Evolutionary conservation across 2,329 filamentous ascomycete species (phyloP).

Genomic region (Colletotrichum navitas): DNA sequence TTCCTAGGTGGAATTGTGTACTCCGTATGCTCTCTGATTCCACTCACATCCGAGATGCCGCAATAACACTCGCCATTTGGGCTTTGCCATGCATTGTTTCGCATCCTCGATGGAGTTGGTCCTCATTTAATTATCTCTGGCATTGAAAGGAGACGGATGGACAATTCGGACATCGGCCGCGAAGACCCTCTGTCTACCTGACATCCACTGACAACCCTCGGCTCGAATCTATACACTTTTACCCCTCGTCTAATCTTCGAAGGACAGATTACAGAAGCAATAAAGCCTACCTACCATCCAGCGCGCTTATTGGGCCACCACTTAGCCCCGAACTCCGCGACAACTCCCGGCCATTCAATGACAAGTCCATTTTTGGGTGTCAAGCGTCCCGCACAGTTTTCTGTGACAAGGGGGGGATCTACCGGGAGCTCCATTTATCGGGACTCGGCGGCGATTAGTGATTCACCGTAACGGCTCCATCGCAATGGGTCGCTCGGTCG

Average conservation of each 20-base stretch:
- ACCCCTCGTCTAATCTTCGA: not conserved
- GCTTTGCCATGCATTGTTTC: not conserved
- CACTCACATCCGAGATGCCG: conserved; percentile 30
- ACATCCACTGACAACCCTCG: not conserved
- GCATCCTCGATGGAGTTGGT: not conserved
- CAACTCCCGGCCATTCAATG: conserved; percentile 30
- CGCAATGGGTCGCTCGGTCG: conserved; percentile 10
- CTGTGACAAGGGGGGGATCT: conserved; percentile 25
- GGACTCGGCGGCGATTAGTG: conserved; percentile 36
- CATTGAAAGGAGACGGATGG: not conserved
- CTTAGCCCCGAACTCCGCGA: conserved; percentile 23
- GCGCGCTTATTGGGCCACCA: not conserved
- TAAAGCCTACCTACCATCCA: not conserved
- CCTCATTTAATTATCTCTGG: too few species aligned
- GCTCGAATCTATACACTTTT: not conserved
- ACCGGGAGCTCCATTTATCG: conserved; percentile 39
- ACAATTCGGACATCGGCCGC: not conserved
- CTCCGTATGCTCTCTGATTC: conserved; percentile 20
- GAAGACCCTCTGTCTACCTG: not conserved
- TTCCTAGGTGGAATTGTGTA: not conserved
- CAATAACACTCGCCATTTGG: conserved; percentile 8
- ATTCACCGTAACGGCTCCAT: conserved; percentile 38
- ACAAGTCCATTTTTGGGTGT: conserved; percentile 19
- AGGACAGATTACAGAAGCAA: not conserved
- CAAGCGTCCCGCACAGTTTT: conserved; percentile 25